These are phyloP conservation scores for Naganishia onofrii DNA, from an alignment of 768 basidiomycete genomes.

Conservation along the genomic window DNA sequence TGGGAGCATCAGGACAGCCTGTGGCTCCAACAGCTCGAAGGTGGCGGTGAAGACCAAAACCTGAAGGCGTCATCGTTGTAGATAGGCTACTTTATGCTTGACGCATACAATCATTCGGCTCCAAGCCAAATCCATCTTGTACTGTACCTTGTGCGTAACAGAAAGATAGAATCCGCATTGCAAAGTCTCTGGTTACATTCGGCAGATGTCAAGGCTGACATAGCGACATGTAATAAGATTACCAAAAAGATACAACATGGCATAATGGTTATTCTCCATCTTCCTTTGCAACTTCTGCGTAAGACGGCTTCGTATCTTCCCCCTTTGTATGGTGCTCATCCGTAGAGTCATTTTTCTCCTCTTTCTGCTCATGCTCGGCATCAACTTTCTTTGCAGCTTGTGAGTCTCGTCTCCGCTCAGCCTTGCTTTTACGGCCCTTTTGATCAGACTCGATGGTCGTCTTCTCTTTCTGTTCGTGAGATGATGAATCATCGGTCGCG, in stretches of 20 bases:
- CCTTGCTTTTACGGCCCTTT: neutral
- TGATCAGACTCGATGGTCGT: neutral
- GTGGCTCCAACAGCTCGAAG: neutral
- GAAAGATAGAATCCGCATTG: neutral
- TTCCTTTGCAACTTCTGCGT: slow-evolving; percentile 19
- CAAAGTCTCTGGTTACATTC: neutral
- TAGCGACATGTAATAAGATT: neutral
- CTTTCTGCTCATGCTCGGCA: neutral
- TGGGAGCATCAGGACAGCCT: slow-evolving; percentile 14
- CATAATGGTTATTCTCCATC: neutral
- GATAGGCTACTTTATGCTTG: neutral
- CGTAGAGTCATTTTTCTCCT: neutral
- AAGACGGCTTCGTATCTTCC: slow-evolving; percentile 16
- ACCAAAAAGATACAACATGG: neutral
- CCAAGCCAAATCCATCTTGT: neutral
- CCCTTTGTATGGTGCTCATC: neutral
- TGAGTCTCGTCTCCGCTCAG: neutral
- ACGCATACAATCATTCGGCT: neutral
- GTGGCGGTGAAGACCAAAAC: neutral
- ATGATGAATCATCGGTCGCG: neutral
- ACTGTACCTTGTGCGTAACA: neutral
- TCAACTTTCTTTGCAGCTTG: neutral
- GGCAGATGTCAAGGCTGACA: neutral
- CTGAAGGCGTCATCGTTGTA: neutral
- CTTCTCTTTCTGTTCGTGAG: neutral